phyloP scores from a whole-genome alignment of 441 rosid species.

The Breynia disticha region DNA sequence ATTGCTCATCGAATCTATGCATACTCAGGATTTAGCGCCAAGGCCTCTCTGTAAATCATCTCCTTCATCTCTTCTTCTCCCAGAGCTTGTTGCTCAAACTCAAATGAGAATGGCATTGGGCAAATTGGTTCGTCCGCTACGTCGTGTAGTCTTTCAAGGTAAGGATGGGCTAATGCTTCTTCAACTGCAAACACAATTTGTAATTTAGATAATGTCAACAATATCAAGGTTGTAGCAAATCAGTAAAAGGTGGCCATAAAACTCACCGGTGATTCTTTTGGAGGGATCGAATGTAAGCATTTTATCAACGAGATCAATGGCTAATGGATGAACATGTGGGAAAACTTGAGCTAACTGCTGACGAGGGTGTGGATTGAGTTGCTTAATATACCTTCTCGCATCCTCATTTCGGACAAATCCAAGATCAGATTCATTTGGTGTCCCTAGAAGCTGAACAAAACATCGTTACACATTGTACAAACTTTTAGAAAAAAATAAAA shows the following conservation, averaged over 20 bases:
- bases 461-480: neutral
- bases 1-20: slow-evolving; percentile 18
- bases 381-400: slow-evolving; percentile 71
- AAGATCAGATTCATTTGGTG: slow-evolving; percentile 85
- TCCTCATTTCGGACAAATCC: slow-evolving; percentile 76
- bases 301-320: slow-evolving; percentile 72
- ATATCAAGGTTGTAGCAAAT: neutral
- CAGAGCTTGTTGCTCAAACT: slow-evolving; percentile 68
- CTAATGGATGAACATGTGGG: slow-evolving; percentile 69
- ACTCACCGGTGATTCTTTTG: slow-evolving; percentile 82
- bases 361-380: slow-evolving; percentile 59
- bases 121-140: slow-evolving; percentile 82
- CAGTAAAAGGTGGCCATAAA: neutral
- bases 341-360: slow-evolving; percentile 52
- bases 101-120: slow-evolving; percentile 61
- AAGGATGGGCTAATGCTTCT: slow-evolving; percentile 82
- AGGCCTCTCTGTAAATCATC: slow-evolving; percentile 68
- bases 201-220: slow-evolving; percentile 8
- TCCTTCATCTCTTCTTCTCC: slow-evolving; percentile 92
- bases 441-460: slow-evolving; percentile 75
- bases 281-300: slow-evolving; percentile 93
- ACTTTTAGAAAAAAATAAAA: neutral
- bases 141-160: slow-evolving; percentile 72
- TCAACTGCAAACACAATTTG: slow-evolving; percentile 54
- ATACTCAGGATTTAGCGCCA: slow-evolving; percentile 60